Percentiles rank a stretch among this genome's conserved stretches.
Conservation (phyloP, 2,329 filamentous ascomycete species). For the Nothophoma quercina region DNA sequence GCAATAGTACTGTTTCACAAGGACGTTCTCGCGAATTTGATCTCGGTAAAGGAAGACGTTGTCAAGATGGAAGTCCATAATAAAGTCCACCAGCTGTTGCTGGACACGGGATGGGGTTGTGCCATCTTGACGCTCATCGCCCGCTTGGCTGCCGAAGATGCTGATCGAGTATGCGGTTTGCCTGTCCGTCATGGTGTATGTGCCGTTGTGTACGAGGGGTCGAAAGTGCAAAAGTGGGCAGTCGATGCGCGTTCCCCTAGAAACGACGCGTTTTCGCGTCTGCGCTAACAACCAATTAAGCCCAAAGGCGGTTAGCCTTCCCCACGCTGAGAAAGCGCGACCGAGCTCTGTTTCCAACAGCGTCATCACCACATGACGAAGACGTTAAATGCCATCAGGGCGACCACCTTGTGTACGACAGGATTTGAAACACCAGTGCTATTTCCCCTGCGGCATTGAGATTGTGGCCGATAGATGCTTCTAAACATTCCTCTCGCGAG, state of each 20-base stretch:
- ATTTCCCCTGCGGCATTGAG: too few relatives aligned
- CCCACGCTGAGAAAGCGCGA: background rate
- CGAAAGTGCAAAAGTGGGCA: constrained; percentile 19
- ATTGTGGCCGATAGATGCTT: too few relatives aligned
- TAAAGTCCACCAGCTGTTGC: constrained; percentile 83
- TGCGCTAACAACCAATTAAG: constrained; percentile 13
- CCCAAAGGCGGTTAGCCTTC: constrained; percentile 9
- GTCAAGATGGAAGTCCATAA: constrained; percentile 92
- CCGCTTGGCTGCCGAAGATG: constrained; percentile 66
- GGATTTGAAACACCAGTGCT: too few relatives aligned
- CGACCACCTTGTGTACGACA: too few relatives aligned
- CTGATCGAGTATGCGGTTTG: constrained; percentile 86
- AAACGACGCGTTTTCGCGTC: constrained; percentile 31
- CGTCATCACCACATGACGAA: too few relatives aligned
- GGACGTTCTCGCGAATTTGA: constrained; percentile 91
- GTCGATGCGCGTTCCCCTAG: constrained; percentile 26
- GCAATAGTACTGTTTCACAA: constrained; percentile 93
- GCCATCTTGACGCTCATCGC: constrained; percentile 43
- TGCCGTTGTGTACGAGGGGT: constrained; percentile 24
- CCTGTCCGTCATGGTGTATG: constrained; percentile 64
- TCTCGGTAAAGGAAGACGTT: constrained; percentile 97
- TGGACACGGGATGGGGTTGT: constrained; percentile 62
- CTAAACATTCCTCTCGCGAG: too few relatives aligned
- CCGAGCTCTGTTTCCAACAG: too few relatives aligned
- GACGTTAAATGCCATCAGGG: too few relatives aligned